Conservation (phyloP, 441 rosid genomes). For the Flueggea neowawraea region DNA sequence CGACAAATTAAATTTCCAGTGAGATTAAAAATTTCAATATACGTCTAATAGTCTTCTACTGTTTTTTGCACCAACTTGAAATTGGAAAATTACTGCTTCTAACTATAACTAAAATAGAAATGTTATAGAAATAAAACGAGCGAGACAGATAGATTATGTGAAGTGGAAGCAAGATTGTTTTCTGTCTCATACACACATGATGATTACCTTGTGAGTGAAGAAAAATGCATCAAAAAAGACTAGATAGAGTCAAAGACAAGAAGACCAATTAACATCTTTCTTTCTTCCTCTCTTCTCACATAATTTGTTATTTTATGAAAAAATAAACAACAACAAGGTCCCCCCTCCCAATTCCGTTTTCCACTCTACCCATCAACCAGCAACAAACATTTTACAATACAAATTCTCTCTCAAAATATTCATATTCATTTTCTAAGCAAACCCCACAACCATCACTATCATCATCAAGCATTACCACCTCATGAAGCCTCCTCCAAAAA, state of each 20-base stretch:
- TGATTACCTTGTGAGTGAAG: conserved; percentile 97
- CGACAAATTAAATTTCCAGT: too few species aligned
- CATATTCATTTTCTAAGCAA: conserved; percentile 63
- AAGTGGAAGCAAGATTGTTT: conserved; percentile 79
- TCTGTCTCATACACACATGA: conserved; percentile 43
- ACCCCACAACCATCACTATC: conserved; percentile 72
- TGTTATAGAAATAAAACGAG: not conserved
- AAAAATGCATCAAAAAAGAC: conserved; percentile 69
- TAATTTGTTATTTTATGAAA: not conserved
- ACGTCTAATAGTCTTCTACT: too few species aligned
- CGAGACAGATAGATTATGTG: conserved; percentile 52
- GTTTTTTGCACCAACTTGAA: too few species aligned
- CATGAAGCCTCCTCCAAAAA: conserved; percentile 35
- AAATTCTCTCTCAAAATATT: not conserved
- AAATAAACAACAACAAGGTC: conserved; percentile 22
- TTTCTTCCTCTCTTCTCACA: not conserved
- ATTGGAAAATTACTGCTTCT: too few species aligned
- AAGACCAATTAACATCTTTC: conserved; percentile 28
- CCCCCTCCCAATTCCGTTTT: conserved; percentile 79
- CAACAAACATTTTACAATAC: conserved; percentile 22
- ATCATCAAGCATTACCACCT: conserved; percentile 57
- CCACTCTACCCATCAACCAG: conserved; percentile 84
- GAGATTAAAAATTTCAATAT: too few species aligned
- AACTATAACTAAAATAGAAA: not conserved
- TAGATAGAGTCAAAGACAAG: conserved; percentile 69